Percentiles rank a stretch among this genome's conserved stretches.
These are phyloP conservation scores for Saccharomyces paradoxus DNA, from an alignment of 805 yeast species.

Conservation along the genomic window DNA sequence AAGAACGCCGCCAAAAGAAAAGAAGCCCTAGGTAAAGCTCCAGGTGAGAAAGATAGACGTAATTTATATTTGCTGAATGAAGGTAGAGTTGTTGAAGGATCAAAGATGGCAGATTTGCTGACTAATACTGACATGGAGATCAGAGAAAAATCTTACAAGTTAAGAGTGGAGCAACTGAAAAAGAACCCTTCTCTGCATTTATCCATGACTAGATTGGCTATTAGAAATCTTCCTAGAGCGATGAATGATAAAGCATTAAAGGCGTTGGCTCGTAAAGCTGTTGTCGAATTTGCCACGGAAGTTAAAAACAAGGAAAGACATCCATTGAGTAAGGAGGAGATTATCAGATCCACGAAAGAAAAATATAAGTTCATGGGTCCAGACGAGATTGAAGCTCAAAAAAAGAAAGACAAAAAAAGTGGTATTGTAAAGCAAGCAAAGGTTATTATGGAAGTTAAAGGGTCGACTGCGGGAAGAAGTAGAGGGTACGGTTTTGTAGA, in stretches of 20 bases:
- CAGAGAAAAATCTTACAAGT: conserved; percentile 77
- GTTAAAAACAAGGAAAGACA: conserved; percentile 69
- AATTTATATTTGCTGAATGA: conserved; percentile 82
- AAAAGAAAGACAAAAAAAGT: conserved; percentile 59
- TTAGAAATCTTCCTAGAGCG: conserved; percentile 87
- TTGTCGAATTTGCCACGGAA: conserved; percentile 88
- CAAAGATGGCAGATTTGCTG: conserved; percentile 66
- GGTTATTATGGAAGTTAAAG: conserved; percentile 86
- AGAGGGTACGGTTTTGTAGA: conserved; percentile 97
- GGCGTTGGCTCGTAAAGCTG: conserved; percentile 88
- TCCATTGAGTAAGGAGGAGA: conserved; percentile 82
- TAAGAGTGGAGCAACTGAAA: conserved; percentile 82
- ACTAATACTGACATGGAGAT: conserved; percentile 71
- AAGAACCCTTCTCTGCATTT: conserved; percentile 87
- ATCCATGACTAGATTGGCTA: conserved; percentile 90
- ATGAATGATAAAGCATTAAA: conserved; percentile 83
- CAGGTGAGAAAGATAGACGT: conserved; percentile 74
- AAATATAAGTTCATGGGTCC: conserved; percentile 38
- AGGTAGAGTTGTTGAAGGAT: conserved; percentile 78
- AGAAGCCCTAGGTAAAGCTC: conserved; percentile 70
- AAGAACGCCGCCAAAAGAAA: conserved; percentile 65
- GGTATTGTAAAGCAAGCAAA: conserved; percentile 94
- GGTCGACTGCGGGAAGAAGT: conserved; percentile 76
- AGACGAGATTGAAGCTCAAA: conserved; percentile 32
- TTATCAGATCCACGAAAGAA: conserved; percentile 65